These are phyloP conservation scores for Fusarium nodosum DNA, from an alignment of 2,329 filamentous ascomycete genomes.

Conservation along the genomic window DNA sequence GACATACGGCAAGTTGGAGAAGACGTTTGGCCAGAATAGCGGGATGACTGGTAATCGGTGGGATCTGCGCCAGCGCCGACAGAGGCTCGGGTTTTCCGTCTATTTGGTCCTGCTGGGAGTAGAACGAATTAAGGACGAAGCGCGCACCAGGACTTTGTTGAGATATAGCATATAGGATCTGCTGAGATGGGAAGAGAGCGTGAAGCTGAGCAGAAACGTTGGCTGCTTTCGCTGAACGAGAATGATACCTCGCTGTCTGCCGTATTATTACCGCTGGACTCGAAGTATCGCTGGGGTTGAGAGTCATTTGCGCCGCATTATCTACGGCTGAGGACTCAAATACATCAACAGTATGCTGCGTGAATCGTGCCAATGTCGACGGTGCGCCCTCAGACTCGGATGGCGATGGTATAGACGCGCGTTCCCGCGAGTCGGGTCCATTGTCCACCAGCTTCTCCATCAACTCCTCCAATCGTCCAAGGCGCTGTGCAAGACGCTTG, in stretches of 20 bases:
- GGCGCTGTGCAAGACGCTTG: slow-evolving; percentile 58
- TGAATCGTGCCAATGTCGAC: slow-evolving; percentile 31
- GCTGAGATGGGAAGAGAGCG: slow-evolving; percentile 43
- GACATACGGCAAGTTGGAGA: slow-evolving; percentile 60
- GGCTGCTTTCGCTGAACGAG: slow-evolving; percentile 28
- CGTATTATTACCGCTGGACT: neutral
- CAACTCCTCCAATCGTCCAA: slow-evolving; percentile 62
- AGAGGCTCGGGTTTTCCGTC: slow-evolving; percentile 51
- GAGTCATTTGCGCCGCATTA: slow-evolving; percentile 41
- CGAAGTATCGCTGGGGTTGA: slow-evolving; percentile 14
- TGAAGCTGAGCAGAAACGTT: slow-evolving; percentile 38
- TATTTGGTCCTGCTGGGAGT: slow-evolving; percentile 51
- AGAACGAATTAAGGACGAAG: slow-evolving; percentile 49
- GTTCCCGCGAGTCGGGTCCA: neutral
- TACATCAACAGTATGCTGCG: slow-evolving; percentile 45
- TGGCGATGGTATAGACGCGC: slow-evolving; percentile 35
- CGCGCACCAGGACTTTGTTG: slow-evolving; percentile 45
- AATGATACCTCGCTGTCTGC: slow-evolving; percentile 9
- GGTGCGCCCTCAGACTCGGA: slow-evolving; percentile 27
- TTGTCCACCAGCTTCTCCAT: slow-evolving; percentile 62
- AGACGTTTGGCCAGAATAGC: slow-evolving; percentile 63
- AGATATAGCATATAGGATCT: slow-evolving; percentile 44
- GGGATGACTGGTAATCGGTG: slow-evolving; percentile 62
- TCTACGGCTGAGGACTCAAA: slow-evolving; percentile 39
- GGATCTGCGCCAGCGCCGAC: slow-evolving; percentile 47